Percentiles rank a stretch among this genome's conserved stretches.
Evolutionary conservation across 2,329 filamentous ascomycete genomes (phyloP).

Genomic region (Rosellinia necatrix): DNA sequence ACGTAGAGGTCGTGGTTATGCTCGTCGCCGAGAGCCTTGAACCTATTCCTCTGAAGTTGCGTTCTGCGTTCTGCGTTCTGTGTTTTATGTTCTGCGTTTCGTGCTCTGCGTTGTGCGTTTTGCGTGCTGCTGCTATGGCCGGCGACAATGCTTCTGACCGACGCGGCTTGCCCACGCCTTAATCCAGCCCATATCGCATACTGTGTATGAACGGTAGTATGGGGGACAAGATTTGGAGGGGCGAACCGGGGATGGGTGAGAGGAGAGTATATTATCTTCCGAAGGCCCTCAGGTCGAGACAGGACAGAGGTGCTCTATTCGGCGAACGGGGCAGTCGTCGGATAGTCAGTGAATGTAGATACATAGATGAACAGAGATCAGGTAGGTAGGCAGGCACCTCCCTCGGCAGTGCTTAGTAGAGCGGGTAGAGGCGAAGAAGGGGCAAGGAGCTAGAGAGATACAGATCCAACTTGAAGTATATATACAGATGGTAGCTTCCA

Average conservation of each 20-base stretch:
- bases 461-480: slow-evolving; percentile 1
- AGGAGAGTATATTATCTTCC: background rate
- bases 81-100: too few species aligned
- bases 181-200: slow-evolving; percentile 37
- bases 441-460: background rate
- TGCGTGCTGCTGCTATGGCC: slow-evolving; percentile 29
- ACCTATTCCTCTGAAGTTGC: too few species aligned
- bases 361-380: background rate
- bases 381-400: background rate
- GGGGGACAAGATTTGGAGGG: slow-evolving; percentile 6
- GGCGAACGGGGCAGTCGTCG: too few species aligned
- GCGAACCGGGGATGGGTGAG: background rate
- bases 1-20: too few species aligned
- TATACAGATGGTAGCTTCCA: background rate
- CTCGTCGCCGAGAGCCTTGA: too few species aligned
- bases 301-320: too few species aligned
- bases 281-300: too few species aligned
- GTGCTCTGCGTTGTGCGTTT: too few species aligned
- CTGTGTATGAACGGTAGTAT: slow-evolving; percentile 7
- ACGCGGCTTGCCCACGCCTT: slow-evolving; percentile 36
- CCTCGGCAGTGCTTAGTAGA: too few species aligned
- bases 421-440: background rate
- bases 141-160: slow-evolving; percentile 36
- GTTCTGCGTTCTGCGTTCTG: too few species aligned
- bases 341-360: background rate